Evolutionary conservation across 345 rosid genomes (phyloP), one percentile per base, ranked within the genome.

Genomic region (Excoecaria cochinchinensis): DNA sequence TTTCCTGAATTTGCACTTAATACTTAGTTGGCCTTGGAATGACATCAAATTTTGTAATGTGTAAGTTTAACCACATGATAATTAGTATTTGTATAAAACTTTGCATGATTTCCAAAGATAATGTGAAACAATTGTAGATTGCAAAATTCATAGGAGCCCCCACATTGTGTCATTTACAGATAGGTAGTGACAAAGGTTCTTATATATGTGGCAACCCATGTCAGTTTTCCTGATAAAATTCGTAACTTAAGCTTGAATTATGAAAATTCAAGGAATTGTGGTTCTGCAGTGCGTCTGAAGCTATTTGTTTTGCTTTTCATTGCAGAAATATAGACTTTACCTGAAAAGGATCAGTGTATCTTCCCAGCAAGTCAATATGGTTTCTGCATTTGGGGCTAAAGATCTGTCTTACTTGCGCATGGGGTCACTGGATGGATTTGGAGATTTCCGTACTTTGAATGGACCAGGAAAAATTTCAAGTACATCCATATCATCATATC

Each of bases 321-420:
- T 79, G 76, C 93, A 95, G 99, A 95, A 95, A 77, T 95, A 86
- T 74, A 89, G 98, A 85, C 89, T 91, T 15, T 91, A 89, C 88
- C 81, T 95, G 81, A 95, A 88, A 83, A 89, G 87, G 80, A 71
- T 89, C 67, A 85, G 88, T 78, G 84, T 58, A 44, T 83, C 85
- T 50, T 46, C 76, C 46, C 93, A 90, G 75, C 90, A 87, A 77
- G 88, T 83, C 14, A 88, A 81, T 80, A 82, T 89, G 82, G 82
- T 69, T 71, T 88, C 90, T 72, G 82, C 83, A 70, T 89, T 81
- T 42, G 93, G 93, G 53, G 56, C 82, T 51, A 89, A 82, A 81
- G 95, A 90, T 50, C 72, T 91, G 38, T 75, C 90, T 65, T 89
- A 82, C 83, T 72, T 82, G 82, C 85, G 69, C 4, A 85, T 90